Conservation (phyloP, 768 basidiomycete species). For the Mycena indigotica region DNA sequence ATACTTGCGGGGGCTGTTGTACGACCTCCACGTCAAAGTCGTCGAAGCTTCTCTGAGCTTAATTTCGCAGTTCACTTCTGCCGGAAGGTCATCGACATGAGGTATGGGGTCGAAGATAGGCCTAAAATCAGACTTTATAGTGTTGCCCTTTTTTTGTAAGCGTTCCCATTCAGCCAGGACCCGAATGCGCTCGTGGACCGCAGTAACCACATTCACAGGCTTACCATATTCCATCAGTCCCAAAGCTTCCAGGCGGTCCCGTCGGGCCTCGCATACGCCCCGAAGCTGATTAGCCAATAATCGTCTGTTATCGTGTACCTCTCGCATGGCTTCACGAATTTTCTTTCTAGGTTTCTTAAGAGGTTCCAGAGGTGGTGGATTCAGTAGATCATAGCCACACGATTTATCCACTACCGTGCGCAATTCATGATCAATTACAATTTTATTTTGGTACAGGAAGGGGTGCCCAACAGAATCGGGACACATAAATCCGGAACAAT, state of each 20-base stretch:
- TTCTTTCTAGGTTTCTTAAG: not conserved
- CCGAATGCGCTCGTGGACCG: not conserved
- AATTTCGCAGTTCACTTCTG: slow-evolving; percentile 19
- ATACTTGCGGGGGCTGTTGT: slow-evolving; percentile 34
- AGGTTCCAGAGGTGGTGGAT: not conserved
- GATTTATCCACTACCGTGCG: not conserved
- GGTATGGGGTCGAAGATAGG: slow-evolving; percentile 26
- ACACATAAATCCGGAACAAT: not conserved
- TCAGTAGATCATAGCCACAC: slow-evolving; percentile 10
- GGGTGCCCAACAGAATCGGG: not conserved
- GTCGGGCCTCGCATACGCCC: not conserved
- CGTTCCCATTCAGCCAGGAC: not conserved
- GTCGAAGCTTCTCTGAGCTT: slow-evolving; percentile 22
- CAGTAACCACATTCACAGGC: not conserved
- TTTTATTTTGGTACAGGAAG: not conserved
- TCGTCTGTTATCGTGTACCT: not conserved
- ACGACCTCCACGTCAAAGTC: slow-evolving; percentile 17
- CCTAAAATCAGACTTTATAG: slow-evolving; percentile 9
- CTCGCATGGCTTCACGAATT: not conserved
- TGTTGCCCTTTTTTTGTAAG: not conserved
- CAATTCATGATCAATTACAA: not conserved
- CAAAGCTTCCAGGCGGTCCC: not conserved
- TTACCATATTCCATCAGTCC: not conserved
- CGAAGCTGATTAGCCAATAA: not conserved
- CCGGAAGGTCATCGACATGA: slow-evolving; percentile 23